Percentiles rank a stretch among this genome's conserved stretches.
These are phyloP conservation scores for Populus davidiana DNA, from an alignment of 345 rosid genomes.

Conservation along the genomic window DNA sequence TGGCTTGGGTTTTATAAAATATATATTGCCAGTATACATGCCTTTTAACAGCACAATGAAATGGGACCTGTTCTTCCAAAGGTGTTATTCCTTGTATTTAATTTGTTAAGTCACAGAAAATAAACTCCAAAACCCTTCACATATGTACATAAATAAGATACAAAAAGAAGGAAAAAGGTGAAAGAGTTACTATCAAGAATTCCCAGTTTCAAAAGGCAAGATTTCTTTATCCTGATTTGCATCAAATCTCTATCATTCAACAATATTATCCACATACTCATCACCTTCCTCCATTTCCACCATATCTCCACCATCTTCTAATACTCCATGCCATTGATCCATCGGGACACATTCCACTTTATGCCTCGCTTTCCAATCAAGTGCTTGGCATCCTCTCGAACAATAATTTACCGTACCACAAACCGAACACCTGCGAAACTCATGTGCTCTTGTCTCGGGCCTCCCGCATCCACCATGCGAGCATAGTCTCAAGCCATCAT, in stretches of 20 bases:
- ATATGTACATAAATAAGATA: neutral
- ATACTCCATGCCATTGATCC: conserved; percentile 43
- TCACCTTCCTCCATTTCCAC: conserved; percentile 28
- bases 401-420: conserved; percentile 86
- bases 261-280: conserved; percentile 1
- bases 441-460: conserved; percentile 80
- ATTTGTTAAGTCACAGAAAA: neutral
- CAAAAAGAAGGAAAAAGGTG: neutral
- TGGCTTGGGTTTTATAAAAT: too few relatives aligned
- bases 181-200: neutral
- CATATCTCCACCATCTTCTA: conserved; percentile 27
- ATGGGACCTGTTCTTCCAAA: neutral
- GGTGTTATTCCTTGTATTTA: neutral
- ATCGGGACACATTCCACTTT: conserved; percentile 61
- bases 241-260: neutral
- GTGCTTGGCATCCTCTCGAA: conserved; percentile 89
- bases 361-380: conserved; percentile 81
- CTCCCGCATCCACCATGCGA: conserved; percentile 56
- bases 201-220: neutral
- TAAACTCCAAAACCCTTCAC: neutral
- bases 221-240: neutral
- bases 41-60: neutral
- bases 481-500: conserved; percentile 36
- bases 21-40: neutral
- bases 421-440: conserved; percentile 81